Conservation (phyloP, 306 rosid genomes). For the Dryas octopetala region DNA sequence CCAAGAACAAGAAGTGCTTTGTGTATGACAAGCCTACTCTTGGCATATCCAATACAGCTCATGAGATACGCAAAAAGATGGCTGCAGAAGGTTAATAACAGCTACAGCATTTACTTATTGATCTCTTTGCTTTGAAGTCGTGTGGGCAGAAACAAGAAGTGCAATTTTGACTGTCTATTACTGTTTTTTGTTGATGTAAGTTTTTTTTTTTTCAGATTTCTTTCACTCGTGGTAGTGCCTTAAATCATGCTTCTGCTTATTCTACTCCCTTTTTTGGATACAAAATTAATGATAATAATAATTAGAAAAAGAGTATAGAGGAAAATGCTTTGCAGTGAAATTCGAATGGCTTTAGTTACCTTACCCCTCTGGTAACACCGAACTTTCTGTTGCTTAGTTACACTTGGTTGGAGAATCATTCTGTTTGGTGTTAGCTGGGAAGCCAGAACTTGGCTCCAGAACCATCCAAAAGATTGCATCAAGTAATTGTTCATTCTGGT, state of each 20-base stretch:
- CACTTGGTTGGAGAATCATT: background rate
- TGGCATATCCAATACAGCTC: slow-evolving; percentile 72
- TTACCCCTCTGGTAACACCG: too few relatives aligned
- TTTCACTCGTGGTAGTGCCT: background rate
- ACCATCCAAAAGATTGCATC: background rate
- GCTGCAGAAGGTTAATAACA: slow-evolving; percentile 49
- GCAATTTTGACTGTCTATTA: background rate
- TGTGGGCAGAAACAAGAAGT: background rate
- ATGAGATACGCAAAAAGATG: slow-evolving; percentile 57
- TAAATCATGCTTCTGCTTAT: background rate
- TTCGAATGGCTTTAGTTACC: background rate
- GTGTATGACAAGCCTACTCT: slow-evolving; percentile 79
- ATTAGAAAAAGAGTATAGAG: background rate
- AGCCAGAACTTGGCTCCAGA: background rate
- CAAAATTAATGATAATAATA: too few relatives aligned
- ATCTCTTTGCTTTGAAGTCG: background rate
- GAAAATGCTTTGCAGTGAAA: background rate
- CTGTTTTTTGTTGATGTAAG: background rate
- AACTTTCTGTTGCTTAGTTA: background rate
- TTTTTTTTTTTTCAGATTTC: background rate
- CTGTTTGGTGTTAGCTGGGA: background rate
- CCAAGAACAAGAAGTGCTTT: slow-evolving; percentile 76
- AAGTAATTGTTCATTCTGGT: background rate
- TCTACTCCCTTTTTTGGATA: background rate
- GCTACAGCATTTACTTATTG: background rate